Base-by-base conservation (phyloP, 2,329 filamentous ascomycete genomes). In the Rutstroemia sp. region DNA sequence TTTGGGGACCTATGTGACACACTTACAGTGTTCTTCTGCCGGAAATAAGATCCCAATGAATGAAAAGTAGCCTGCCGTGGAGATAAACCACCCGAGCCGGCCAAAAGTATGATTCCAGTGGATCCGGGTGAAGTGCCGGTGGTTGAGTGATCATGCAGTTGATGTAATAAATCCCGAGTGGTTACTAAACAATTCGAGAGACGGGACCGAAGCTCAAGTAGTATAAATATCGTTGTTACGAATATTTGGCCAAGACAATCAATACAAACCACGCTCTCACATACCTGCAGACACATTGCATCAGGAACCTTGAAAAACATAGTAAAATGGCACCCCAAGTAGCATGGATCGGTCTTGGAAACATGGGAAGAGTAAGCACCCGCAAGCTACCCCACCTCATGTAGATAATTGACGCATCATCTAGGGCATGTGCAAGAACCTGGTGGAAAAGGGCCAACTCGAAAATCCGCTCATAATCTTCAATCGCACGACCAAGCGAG, bases 341-440 rank as follows among this genome's bases (percentile, higher is more conserved):
- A 51, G 78, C 89, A 64, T 95, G 84, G 83, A 83, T 95, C 54
- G 90, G 91, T 57, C 79, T 95, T 51, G 90, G 90, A 52, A 95
- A 95, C 70, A 95, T 95, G 83, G 91, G 89, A 63, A 80, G 85
- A 68, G 88, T 87, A 75, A 75, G 81, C 36, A 6, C 19, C 30
- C 42, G 6, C n/a, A 5, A 17, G 30, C 46, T 47, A 36, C 54
- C 48, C 16, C 46, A 16, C 14, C 19, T 19, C 50, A 42, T 45
- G 30, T n/a, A 53, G 12, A 30, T 48, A 40, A 45, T 36, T 55
- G 55, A 44, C 14, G 36, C 38, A 40, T 47, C 17, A 40, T 34
- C 16, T 39, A 67, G 64, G 89, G 86, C 61, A 95, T 95, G 88
- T 82, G 78, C 73, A 87, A 86, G 72, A 96, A 95, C 69, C 76